Percentiles rank a stretch among this genome's conserved stretches.
Evolutionary conservation across 257 asterid species (phyloP).

Genomic region (Leonotis leonurus): DNA sequence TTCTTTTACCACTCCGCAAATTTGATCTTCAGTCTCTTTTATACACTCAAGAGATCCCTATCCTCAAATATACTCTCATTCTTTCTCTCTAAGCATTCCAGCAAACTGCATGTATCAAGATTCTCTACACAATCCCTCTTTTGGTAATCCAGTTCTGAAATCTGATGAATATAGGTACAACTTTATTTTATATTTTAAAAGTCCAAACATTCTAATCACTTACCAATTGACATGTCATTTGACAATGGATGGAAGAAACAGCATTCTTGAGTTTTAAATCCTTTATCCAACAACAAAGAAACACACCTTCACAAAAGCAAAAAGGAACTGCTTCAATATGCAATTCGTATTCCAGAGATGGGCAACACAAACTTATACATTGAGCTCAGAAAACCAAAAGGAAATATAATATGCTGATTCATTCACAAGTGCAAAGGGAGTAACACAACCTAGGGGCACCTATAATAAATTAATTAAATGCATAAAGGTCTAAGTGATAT

Average conservation of each 20-base stretch:
- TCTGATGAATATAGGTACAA: neutral
- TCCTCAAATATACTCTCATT: neutral
- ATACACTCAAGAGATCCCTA: neutral
- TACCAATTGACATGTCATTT: conserved; percentile 75
- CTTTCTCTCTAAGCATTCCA: neutral
- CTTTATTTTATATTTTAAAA: too few relatives aligned
- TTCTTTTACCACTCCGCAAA: neutral
- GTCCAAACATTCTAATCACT: conserved; percentile 11
- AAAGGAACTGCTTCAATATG: conserved; percentile 1
- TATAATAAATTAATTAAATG: conserved; percentile 26
- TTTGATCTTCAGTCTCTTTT: neutral
- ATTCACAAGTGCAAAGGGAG: conserved; percentile 86
- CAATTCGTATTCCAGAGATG: neutral
- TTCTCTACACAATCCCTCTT: neutral
- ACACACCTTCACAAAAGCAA: conserved; percentile 53
- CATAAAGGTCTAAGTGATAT: neutral
- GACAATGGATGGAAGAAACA: conserved; percentile 94
- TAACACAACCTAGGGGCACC: conserved; percentile 90
- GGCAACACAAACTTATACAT: neutral
- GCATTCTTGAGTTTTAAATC: conserved; percentile 49
- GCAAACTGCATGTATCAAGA: neutral
- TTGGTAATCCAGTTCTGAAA: neutral
- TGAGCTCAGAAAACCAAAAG: neutral
- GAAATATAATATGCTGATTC: conserved; percentile 70
- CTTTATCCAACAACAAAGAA: conserved; percentile 81